Base-by-base conservation (phyloP, 176 grass and related monocot genomes). In the Triticum timopheevii region DNA sequence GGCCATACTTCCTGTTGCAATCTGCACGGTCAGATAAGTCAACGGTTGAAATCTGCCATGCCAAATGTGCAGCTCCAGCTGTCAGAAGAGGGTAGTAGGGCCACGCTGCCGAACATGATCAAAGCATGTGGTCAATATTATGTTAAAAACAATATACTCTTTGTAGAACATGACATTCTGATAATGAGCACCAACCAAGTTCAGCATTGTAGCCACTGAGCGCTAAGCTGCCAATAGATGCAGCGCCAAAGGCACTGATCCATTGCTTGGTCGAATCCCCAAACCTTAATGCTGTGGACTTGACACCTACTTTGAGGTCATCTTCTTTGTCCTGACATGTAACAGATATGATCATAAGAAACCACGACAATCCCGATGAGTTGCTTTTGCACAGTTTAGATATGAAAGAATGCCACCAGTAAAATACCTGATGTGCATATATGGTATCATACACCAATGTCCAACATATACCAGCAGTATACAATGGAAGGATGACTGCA, bases 401-500 rank as follows among this genome's bases (percentile, higher is more conserved):
- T 77, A 69, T 63, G 33, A 83, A 82, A 54, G 15, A 47, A 27
- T 7, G 13, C 0, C 22, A 59, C 16, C 11, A 82, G 36, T 63
- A 19, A 50, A 85, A 68, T 19, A 95, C 95, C 92, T 97, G 92
- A 87, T 93, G 91, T 64, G 95, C 95, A 83, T 98, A 98, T 90
- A 95, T 98, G 39, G 92, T 95, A 81, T 98, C 93, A 56, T 94
- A 98, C 30, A 98, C 96, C 39, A 98, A 89, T 30, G 96, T 95
- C 96, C 96, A 98, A 75, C 89, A 98, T 84, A 98, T 83, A 50
- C 93, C 93, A 58, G 93, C 90, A 27, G 75, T 89, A 86, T 95
- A 98, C 36, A 98, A 69, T 45, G 96, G 96, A 65, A 98, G 82
- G 64, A 95, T 45, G 56, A 95, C 71, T 58, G 88, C 72, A 84